Conservation (phyloP, 2,329 filamentous ascomycete genomes). For the Cercospora sojina region DNA sequence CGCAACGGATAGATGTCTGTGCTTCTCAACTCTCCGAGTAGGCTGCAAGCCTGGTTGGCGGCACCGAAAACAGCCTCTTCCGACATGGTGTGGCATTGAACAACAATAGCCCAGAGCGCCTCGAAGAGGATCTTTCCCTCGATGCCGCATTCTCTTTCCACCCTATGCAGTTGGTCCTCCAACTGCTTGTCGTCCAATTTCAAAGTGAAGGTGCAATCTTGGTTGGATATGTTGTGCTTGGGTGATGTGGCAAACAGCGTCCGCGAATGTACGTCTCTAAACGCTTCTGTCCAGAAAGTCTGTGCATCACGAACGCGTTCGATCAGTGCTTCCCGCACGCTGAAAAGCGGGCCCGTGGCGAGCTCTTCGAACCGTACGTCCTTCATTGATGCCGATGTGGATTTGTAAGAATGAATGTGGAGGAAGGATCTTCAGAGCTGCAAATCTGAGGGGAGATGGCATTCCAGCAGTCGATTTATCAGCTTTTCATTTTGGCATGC, state of each 20-base stretch:
- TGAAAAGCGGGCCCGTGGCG: background rate
- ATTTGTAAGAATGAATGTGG: background rate
- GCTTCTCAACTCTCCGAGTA: background rate
- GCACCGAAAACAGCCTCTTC: background rate
- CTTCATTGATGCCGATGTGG: background rate
- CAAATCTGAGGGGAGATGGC: background rate
- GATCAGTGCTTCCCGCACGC: background rate
- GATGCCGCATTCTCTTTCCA: background rate
- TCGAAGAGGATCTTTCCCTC: background rate
- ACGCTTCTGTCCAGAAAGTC: background rate
- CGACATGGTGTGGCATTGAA: background rate
- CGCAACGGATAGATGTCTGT: background rate
- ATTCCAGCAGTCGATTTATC: background rate
- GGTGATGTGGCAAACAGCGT: background rate
- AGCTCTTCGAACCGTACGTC: background rate
- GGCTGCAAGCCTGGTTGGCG: conserved; percentile 4
- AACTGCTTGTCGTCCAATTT: background rate
- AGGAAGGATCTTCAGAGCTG: background rate
- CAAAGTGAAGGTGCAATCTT: background rate
- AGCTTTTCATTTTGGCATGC: background rate
- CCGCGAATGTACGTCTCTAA: background rate
- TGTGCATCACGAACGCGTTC: conserved; percentile 1
- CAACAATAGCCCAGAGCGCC: background rate
- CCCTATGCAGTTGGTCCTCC: background rate
- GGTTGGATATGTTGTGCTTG: background rate